These are phyloP conservation scores for Zelopaecilomyces penicillatus DNA, from an alignment of 2,329 filamentous ascomycete genomes.

Conservation along the genomic window DNA sequence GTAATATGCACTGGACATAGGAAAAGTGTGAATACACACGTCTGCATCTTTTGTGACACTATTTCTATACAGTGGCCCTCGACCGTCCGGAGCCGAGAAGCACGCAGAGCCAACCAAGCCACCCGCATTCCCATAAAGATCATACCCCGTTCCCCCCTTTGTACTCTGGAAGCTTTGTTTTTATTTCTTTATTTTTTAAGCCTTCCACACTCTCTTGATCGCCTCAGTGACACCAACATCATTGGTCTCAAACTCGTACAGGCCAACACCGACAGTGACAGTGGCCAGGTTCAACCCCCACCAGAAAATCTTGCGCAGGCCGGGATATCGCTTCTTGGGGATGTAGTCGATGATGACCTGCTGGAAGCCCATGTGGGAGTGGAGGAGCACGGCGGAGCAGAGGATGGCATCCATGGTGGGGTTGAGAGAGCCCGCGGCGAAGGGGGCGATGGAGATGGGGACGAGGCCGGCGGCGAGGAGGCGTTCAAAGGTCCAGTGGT, in stretches of 20 bases:
- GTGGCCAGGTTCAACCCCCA: constrained; percentile 78
- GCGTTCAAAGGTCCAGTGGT: constrained; percentile 98
- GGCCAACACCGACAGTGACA: constrained; percentile 70
- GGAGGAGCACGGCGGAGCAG: constrained; percentile 73
- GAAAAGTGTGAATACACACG: constrained; percentile 7
- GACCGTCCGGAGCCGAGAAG: not conserved
- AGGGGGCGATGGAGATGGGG: constrained; percentile 81
- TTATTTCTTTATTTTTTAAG: constrained; percentile 36
- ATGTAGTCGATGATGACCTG: constrained; percentile 88
- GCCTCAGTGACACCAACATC: constrained; percentile 91
- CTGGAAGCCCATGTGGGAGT: constrained; percentile 95
- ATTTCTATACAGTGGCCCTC: constrained; percentile 13
- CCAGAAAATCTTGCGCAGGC: constrained; percentile 54
- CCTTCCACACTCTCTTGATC: constrained; percentile 82
- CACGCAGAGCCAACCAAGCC: not conserved
- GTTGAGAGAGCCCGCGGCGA: constrained; percentile 86
- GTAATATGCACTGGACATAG: not conserved
- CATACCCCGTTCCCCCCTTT: not conserved
- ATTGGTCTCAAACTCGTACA: constrained; percentile 99
- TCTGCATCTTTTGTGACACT: constrained; percentile 4
- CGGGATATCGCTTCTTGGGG: constrained; percentile 61
- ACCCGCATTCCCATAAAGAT: not conserved
- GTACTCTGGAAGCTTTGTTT: too few species aligned
- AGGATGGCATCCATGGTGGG: constrained; percentile 80
- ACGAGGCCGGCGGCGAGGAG: constrained; percentile 71